Conservation (phyloP, 2,329 filamentous ascomycete species). For the Camillea tinctor region DNA sequence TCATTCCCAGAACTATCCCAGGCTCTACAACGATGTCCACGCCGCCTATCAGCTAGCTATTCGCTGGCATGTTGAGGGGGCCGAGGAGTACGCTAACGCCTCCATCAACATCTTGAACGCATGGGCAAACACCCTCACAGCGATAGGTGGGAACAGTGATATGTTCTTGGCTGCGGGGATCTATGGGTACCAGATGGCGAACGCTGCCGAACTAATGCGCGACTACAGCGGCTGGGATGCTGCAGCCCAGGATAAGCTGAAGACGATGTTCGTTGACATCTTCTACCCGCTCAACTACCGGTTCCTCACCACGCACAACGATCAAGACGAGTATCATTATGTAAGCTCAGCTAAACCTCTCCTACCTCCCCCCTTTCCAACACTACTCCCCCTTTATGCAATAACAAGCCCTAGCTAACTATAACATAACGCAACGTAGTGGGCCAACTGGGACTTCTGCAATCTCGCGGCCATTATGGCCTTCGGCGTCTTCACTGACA, state of each 20-base stretch:
- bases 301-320: constrained; percentile 40
- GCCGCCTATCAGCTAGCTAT: constrained; percentile 40
- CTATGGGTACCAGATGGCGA: constrained; percentile 47
- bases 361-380: not conserved
- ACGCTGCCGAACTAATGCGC: constrained; percentile 43
- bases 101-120: constrained; percentile 37
- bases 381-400: no score
- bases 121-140: constrained; percentile 36
- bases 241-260: constrained; percentile 19
- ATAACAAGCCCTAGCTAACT: not conserved
- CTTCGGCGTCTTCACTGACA: constrained; percentile 43
- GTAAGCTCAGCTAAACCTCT: constrained; percentile 8
- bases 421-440: not conserved
- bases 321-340: constrained; percentile 34
- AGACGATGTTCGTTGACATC: constrained; percentile 34
- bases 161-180: constrained; percentile 40
- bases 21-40: constrained; percentile 34
- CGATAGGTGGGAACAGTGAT: constrained; percentile 36
- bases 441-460: constrained; percentile 44
- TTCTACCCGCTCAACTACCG: constrained; percentile 39
- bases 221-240: constrained; percentile 33
- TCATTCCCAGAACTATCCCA: constrained; percentile 33
- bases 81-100: constrained; percentile 36
- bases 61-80: constrained; percentile 39
- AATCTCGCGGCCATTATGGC: constrained; percentile 41